Evolutionary conservation across 495 filamentous ascomycete genomes (phyloP), one percentile per base, ranked within the genome.

Genomic region (Lineolata rhizophorae): DNA sequence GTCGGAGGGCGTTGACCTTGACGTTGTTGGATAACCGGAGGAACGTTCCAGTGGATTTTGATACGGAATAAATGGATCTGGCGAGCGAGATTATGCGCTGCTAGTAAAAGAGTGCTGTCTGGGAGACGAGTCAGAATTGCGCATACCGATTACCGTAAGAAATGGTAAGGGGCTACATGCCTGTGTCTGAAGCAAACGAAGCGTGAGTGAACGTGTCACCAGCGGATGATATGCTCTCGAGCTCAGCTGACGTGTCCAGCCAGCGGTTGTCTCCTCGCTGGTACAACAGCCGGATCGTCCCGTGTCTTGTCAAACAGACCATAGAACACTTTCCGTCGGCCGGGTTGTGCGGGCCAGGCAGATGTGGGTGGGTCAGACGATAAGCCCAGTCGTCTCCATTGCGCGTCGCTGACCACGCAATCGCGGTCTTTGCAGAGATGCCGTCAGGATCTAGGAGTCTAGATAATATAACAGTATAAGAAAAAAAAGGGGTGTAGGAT

Each of bases 151-250:
- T 20, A 8, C 21, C 6, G 27, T 15, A 17, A 18, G n/a, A 15
- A 14, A 28, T 20, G 27, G 21, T 37, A 20, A 34, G 35, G 14
- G 5, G 37, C 11, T 15, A 33, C 50, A 38, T 55, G 76, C 70
- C 62, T 51, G 62, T 73, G 27, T 84, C 78, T 8, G 72, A 65
- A 36, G 72, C 72, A 35, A 87, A 56, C 10, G 82, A 64, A 2
- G 81, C 79, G 53, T 93, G 82, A 3, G 79, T 82, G 20, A 90
- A 59, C 11, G 77, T 42, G 30, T 80, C 68, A 30, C 75, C 66
- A 8, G 70, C 72, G 65, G 8, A 62, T 61, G 18, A 75, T 61
- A 39, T 63, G 73, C 40, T 84, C 78, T 20, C 16, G 8, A 87
- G 43, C 35, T 82, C 70, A 2, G 69, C 52, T 9, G 61, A 62